Evolutionary conservation across 2,329 filamentous ascomycete species (phyloP).

Genomic region (Penicillium aurantiogriseum): DNA sequence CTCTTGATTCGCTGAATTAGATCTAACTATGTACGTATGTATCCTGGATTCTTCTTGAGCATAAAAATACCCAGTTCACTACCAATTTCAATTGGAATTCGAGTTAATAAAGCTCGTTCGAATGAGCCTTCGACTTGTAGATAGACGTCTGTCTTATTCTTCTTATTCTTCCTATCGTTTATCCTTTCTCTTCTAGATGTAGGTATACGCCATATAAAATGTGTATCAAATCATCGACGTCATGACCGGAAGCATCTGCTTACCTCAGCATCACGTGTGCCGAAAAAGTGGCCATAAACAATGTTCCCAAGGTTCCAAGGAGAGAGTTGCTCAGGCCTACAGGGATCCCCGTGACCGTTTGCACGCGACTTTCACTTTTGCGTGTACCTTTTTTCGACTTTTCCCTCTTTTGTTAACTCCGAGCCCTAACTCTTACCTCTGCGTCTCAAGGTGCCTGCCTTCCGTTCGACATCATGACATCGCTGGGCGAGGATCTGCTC

Average conservation of each 20-base stretch:
- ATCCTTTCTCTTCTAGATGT: too few species aligned
- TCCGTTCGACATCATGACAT: constrained; percentile 65
- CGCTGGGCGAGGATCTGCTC: constrained; percentile 92
- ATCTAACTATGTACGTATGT: background rate
- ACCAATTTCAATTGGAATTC: background rate
- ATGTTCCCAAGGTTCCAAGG: constrained; percentile 12
- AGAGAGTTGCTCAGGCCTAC: constrained; percentile 11
- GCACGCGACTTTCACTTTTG: constrained; percentile 7
- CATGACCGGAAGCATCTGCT: constrained; percentile 1
- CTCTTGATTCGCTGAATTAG: background rate
- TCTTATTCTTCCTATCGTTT: too few species aligned
- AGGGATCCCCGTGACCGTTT: constrained; percentile 15
- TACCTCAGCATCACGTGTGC: constrained; percentile 21
- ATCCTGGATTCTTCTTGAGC: background rate
- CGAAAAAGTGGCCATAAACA: constrained; percentile 24
- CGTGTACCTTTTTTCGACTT: background rate
- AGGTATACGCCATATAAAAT: too few species aligned
- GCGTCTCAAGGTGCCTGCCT: background rate
- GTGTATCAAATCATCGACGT: constrained; percentile 13
- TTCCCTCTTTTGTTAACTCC: background rate
- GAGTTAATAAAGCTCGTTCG: background rate
- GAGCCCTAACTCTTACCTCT: background rate
- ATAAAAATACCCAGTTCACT: background rate
- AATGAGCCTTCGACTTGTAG: background rate
- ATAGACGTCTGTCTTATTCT: background rate